These are phyloP conservation scores for Chytridiales sp. DNA, from an alignment of 371 early-diverging fungal genomes.

Conservation along the genomic window DNA sequence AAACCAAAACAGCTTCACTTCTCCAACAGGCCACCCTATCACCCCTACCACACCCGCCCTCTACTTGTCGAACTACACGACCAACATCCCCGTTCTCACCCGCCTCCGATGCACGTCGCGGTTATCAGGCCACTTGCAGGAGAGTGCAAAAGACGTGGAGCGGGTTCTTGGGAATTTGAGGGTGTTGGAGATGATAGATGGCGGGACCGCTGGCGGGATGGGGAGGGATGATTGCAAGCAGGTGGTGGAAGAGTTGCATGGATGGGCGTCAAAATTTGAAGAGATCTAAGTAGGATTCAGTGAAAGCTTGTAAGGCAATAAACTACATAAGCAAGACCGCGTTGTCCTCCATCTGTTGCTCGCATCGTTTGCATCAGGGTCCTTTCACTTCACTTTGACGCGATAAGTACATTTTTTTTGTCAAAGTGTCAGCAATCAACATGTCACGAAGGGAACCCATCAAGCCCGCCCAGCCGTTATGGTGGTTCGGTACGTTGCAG, in stretches of 20 bases:
- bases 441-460: no score
- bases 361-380: no score
- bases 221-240: constrained; percentile 15
- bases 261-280: constrained; percentile 19
- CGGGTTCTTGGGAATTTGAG: constrained; percentile 4
- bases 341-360: no score
- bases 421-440: no score
- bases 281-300: constrained; percentile 6
- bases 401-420: no score
- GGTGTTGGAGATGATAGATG: constrained; percentile 22
- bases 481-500: no score
- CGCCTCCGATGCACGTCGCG: constrained; percentile 11
- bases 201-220: constrained; percentile 16
- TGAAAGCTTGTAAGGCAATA: no score
- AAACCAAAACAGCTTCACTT: constrained; percentile 1
- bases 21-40: constrained; percentile 3
- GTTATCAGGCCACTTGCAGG: constrained; percentile 1
- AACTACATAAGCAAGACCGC: no score
- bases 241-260: constrained; percentile 16
- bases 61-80: constrained; percentile 7
- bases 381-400: no score
- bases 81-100: constrained; percentile 3
- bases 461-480: no score
- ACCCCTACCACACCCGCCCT: constrained; percentile 13
- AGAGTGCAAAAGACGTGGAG: neutral